Base-by-base conservation (phyloP, 768 basidiomycete species). In the Chalciporus pseudorubinellus region DNA sequence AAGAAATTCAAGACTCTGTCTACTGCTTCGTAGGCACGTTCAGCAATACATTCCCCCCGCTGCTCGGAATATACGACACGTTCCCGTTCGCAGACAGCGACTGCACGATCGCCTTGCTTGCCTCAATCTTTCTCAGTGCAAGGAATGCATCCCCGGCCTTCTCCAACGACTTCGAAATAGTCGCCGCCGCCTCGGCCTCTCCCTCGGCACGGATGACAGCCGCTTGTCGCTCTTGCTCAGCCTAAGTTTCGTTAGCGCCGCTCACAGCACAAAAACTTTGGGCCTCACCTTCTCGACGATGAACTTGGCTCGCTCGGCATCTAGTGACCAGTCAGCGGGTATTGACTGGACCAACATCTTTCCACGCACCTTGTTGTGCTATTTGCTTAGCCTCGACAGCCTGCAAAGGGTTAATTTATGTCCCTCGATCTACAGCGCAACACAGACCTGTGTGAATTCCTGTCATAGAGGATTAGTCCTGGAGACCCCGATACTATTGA, bases 351-450 rank as follows among this genome's bases (percentile, higher is more conserved):
- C 26, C 36, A 26, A 19, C 44, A 10, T 44, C 24, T 19, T 22
- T 39, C n/a, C 4, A 56, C 74, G 43, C 60, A 92, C 91, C 91
- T 81, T 99, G 97, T 70, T 99, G 97, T 10, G 97, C 97, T 68
- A 99, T 98, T 71, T 98, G 97, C 71, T 99, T 99, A 36, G 95
- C 95, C 73, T 99, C 97, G 9, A 99, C 97, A n/a, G 97, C 97
- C 85, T 78, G 42, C 29, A 50, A 42, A 26, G 12, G 44, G 0
- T 49, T 22, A 9, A 16, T 18, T 56, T 38, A 47, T 31, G 41
- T 41, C 18, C n/a, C 1, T 40, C 38, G 36, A 24, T 19, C 41
- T 16, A 19, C 33, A 3, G 22, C 33, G 31, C 42, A 42, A 34
- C 21, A 59, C 63, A 31, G 41, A 77, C 77, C 70, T 89, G 85